Base-by-base conservation (phyloP, 345 rosid genomes). In the Litchi chinensis region DNA sequence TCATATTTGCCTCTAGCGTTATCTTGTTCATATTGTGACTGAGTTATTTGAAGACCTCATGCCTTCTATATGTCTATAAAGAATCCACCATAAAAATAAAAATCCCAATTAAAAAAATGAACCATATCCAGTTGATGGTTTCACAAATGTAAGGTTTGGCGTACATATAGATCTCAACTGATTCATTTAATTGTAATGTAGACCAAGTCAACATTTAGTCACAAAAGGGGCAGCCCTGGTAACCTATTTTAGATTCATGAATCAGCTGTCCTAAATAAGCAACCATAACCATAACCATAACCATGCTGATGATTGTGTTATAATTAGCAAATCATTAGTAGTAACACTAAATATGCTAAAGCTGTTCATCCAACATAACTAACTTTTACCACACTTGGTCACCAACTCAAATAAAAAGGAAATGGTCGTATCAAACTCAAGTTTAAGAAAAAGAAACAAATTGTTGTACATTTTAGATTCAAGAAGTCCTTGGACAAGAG, bases 291-390 rank as follows among this genome's bases (percentile, higher is more conserved):
- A 46, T 64, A 32, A 32, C 37, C 37, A 32, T 9, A 18, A 7
- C 68, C 24, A 56, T 18, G 24, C 0, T 10, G 2, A 41, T 9
- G 21, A 21, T 40, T 28, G 15, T 26, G 68, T 64, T 68, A 62
- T 59, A 64, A 60, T 8, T 52, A 64, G 78, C 76, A 65, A 75
- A 70, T 70, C 39, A 63, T 39, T 8, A 41, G 48, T 54, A 37
- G 26, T 18, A 28, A 37, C 37, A 46, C 24, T 32, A 60, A 15
- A 18, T 64, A 22, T 60, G 26, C 48, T 5, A 60, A 75, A 67
- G 74, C 37, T 28, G 82, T 44, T 22, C 28, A 71, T 22, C 80
- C 37, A 44, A 67, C 62, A 75, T 70, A 60, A 67, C 80, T 8
- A 78, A 70, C 75, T 56, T 54, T 70, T 48, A 16, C 84, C 77